phyloP scores from a whole-genome alignment of 805 yeast species.

The Candida insectorum region DNA sequence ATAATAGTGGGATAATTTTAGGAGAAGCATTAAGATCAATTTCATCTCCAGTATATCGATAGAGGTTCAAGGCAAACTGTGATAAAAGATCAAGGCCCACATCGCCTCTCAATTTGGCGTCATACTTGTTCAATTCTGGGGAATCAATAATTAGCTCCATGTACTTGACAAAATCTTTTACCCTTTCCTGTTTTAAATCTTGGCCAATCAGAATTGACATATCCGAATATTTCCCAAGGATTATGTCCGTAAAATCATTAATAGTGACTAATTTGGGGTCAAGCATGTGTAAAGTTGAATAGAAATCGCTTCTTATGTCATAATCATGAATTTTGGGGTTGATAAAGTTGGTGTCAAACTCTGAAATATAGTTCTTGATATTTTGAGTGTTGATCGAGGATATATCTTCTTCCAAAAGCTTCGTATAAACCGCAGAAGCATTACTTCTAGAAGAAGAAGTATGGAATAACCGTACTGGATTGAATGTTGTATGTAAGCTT shows the following conservation, averaged over 20 bases:
- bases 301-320: conserved; percentile 19
- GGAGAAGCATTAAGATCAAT: conserved; percentile 22
- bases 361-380: conserved; percentile 1
- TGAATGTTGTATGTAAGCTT: conserved; percentile 44
- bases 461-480: too few species aligned
- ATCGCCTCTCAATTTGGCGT: conserved; percentile 14
- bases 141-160: conserved; percentile 35
- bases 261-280: conserved; percentile 24
- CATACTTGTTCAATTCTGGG: conserved; percentile 13
- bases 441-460: too few species aligned
- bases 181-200: conserved; percentile 15
- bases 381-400: conserved; percentile 1
- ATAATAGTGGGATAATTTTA: conserved; percentile 31
- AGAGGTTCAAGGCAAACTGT: conserved; percentile 22
- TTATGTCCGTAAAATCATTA: conserved; percentile 17
- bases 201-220: conserved; percentile 10
- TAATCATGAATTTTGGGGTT: conserved; percentile 15
- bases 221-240: conserved; percentile 27
- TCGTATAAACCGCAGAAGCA: too few species aligned
- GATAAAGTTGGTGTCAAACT: conserved; percentile 14
- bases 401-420: too few species aligned
- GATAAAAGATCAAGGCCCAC: conserved; percentile 21
- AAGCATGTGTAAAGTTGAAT: conserved; percentile 23
- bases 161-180: conserved; percentile 26
- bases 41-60: conserved; percentile 21